Percentiles rank a stretch among this genome's conserved stretches.
Evolutionary conservation across 176 grass and related monocot species (phyloP).

Genomic region (Musa beccarii): DNA sequence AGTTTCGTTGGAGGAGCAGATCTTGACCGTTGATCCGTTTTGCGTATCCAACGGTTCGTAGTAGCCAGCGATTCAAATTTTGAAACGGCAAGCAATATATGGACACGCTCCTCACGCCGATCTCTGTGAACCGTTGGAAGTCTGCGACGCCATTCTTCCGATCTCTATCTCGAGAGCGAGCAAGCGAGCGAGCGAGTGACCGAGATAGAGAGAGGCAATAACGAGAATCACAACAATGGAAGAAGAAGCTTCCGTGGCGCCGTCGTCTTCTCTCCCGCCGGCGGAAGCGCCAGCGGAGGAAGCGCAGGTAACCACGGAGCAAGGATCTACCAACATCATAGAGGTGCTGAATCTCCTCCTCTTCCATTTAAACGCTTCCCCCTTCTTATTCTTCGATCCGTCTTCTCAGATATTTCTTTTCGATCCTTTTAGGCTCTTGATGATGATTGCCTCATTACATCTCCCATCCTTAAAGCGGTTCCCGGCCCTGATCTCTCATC

Average conservation of each 20-base stretch:
- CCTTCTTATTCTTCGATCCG: neutral
- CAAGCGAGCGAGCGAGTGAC: no score
- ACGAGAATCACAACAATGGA: neutral
- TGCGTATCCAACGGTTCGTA: neutral
- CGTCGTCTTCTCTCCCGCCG: neutral
- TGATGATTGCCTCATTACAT: slow-evolving; percentile 28
- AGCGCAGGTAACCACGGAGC: neutral
- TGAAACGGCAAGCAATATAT: neutral
- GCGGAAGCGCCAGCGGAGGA: neutral
- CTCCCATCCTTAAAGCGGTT: slow-evolving; percentile 44
- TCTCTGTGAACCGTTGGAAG: no score
- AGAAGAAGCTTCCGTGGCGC: neutral
- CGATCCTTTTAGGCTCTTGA: slow-evolving; percentile 31
- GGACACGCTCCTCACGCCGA: neutral
- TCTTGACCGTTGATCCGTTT: neutral
- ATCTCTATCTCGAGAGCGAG: no score
- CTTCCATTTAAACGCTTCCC: neutral
- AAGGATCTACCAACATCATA: slow-evolving; percentile 1
- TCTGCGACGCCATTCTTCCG: no score
- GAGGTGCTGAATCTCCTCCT: neutral
- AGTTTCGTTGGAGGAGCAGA: no score
- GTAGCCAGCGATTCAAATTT: neutral
- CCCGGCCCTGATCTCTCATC: slow-evolving; percentile 38
- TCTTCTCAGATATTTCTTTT: neutral
- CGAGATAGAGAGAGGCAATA: no score